phyloP scores from a whole-genome alignment of 2,329 filamentous ascomycete species.

The Diaporthe amygdali region DNA sequence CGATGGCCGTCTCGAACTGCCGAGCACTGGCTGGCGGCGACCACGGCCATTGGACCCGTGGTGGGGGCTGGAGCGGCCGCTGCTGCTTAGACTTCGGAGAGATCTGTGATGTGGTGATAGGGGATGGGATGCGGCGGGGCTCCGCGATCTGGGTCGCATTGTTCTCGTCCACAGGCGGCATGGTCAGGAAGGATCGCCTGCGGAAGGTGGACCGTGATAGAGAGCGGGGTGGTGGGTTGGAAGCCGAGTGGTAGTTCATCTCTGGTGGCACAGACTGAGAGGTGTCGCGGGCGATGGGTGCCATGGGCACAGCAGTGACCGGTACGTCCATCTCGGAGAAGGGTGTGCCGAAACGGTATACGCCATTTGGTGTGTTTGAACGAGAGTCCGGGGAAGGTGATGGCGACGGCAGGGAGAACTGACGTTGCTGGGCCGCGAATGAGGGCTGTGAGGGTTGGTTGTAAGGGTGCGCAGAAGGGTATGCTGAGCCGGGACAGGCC shows the following conservation, averaged over 20 bases:
- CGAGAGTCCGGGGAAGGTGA: conserved; percentile 54
- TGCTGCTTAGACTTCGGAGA: conserved; percentile 40
- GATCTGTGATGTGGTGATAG: conserved; percentile 42
- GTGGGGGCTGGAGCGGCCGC: conserved; percentile 55
- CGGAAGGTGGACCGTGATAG: conserved; percentile 63
- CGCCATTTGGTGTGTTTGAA: conserved; percentile 54
- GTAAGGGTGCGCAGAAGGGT: conserved; percentile 25
- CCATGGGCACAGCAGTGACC: conserved; percentile 72
- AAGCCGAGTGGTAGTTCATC: conserved; percentile 75
- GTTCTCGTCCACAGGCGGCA: conserved; percentile 75
- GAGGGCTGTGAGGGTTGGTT: conserved; percentile 19
- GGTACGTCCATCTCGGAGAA: conserved; percentile 92
- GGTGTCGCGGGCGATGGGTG: conserved; percentile 75
- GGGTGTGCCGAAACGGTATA: conserved; percentile 83
- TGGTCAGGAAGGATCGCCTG: conserved; percentile 70
- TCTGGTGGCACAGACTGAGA: conserved; percentile 94
- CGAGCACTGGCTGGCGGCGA: conserved; percentile 47
- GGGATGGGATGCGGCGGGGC: conserved; percentile 37
- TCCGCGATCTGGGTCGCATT: conserved; percentile 46
- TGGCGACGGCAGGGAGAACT: conserved; percentile 25
- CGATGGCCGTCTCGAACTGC: conserved; percentile 51
- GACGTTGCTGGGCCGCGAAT: conserved; percentile 21
- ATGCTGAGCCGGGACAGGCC: conserved; percentile 31
- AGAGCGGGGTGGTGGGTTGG: conserved; percentile 45
- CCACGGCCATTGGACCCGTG: conserved; percentile 62